Evolutionary conservation across 352 stramenopile species (phyloP).

Genomic region (Phytophthora europaea): DNA sequence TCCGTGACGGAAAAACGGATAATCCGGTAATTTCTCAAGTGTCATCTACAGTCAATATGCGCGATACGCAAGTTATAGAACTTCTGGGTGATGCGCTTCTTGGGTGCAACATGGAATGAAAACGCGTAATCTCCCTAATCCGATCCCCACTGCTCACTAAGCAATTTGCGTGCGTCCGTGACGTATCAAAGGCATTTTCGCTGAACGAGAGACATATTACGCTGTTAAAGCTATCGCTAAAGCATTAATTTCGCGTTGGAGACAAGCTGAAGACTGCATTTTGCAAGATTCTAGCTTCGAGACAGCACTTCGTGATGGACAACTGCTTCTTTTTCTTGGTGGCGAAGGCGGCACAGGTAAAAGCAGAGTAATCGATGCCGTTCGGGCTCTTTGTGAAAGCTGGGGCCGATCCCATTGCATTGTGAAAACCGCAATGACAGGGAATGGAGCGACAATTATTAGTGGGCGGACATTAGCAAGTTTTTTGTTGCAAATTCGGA

Average conservation of each 20-base stretch:
- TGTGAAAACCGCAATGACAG: constrained; percentile 7
- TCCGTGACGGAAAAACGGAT: neutral
- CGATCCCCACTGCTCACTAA: neutral
- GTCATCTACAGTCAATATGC: neutral
- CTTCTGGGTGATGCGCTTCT: neutral
- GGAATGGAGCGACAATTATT: constrained; percentile 8
- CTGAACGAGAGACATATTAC: neutral
- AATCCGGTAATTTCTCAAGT: neutral
- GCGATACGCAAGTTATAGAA: neutral
- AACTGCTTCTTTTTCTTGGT: constrained; percentile 8
- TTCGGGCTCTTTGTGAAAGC: constrained; percentile 7
- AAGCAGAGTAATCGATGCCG: constrained; percentile 5
- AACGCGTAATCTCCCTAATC: neutral
- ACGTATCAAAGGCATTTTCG: neutral
- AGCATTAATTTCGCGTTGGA: neutral
- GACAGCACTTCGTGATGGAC: neutral
- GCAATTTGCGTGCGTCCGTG: neutral
- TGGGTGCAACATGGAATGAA: neutral
- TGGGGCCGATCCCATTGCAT: neutral
- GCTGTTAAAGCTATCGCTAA: neutral
- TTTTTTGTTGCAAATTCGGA: constrained; percentile 8
- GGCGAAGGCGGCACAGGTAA: constrained; percentile 11
- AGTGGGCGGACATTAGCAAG: neutral
- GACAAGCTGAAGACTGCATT: neutral
- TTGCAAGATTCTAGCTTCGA: neutral